phyloP scores from a whole-genome alignment of 2,329 filamentous ascomycete genomes.

The Bertia moriformis region DNA sequence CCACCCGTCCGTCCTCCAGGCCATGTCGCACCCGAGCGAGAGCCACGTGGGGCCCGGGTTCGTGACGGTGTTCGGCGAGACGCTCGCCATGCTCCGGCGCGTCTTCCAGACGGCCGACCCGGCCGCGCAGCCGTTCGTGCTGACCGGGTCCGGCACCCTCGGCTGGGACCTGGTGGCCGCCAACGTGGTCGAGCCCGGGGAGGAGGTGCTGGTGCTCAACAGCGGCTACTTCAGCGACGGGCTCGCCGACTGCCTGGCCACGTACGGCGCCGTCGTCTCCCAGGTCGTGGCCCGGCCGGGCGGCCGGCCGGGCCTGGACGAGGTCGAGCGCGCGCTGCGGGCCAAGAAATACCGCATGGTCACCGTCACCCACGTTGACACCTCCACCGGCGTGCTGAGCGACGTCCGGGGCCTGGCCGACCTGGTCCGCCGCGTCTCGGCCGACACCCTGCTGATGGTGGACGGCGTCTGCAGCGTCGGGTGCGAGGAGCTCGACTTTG shows the following conservation, averaged over 20 bases:
- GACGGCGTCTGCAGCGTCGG: slow-evolving; percentile 97
- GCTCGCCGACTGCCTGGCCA: slow-evolving; percentile 80
- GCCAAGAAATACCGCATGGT: slow-evolving; percentile 87
- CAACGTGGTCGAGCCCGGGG: slow-evolving; percentile 78
- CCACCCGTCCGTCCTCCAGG: slow-evolving; percentile 86
- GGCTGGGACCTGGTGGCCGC: slow-evolving; percentile 95
- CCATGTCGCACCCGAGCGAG: slow-evolving; percentile 92
- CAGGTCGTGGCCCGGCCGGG: slow-evolving; percentile 83
- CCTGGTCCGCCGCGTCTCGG: slow-evolving; percentile 72
- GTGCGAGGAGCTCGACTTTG: slow-evolving; percentile 88
- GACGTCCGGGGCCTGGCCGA: slow-evolving; percentile 76
- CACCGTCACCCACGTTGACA: slow-evolving; percentile 94
- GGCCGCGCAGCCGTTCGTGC: slow-evolving; percentile 74
- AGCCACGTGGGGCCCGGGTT: slow-evolving; percentile 85
- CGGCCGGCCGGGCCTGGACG: slow-evolving; percentile 68
- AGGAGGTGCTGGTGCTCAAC: slow-evolving; percentile 87
- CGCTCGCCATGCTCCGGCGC: slow-evolving; percentile 72
- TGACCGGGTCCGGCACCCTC: slow-evolving; percentile 86
- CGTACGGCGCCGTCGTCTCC: slow-evolving; percentile 80
- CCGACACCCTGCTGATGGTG: slow-evolving; percentile 79
- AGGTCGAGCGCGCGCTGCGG: slow-evolving; percentile 77
- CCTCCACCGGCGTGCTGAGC: slow-evolving; percentile 86
- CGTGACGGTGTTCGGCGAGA: slow-evolving; percentile 80
- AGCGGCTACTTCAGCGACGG: slow-evolving; percentile 95
- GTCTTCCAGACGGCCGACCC: slow-evolving; percentile 84